These are phyloP conservation scores for Claviceps citrina DNA, from an alignment of 2,329 filamentous ascomycete genomes.

Conservation along the genomic window DNA sequence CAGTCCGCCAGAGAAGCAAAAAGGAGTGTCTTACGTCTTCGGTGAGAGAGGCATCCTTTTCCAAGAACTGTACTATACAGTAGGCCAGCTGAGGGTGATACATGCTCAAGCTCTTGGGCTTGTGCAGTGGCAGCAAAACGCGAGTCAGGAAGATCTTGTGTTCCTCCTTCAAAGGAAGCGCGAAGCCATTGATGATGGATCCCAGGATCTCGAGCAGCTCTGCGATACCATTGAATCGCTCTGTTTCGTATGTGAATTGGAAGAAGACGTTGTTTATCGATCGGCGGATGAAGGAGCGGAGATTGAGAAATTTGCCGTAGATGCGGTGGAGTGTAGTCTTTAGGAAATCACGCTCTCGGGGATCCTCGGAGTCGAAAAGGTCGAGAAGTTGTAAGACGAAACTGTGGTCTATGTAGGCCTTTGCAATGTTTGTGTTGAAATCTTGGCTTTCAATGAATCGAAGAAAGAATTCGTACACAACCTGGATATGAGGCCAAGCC, in stretches of 20 bases:
- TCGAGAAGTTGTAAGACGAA: slow-evolving; percentile 96
- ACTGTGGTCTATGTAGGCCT: slow-evolving; percentile 95
- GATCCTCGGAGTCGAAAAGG: slow-evolving; percentile 95
- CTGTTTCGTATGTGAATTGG: slow-evolving; percentile 97
- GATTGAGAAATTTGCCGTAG: slow-evolving; percentile 96
- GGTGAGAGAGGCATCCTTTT: slow-evolving; percentile 91
- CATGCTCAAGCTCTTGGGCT: slow-evolving; percentile 98
- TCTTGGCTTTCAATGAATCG: slow-evolving; percentile 98
- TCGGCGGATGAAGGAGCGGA: slow-evolving; percentile 89
- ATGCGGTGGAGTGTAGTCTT: slow-evolving; percentile 97
- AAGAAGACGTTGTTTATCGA: slow-evolving; percentile 99
- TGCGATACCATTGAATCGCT: slow-evolving; percentile 95
- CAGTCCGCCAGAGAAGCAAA: neutral
- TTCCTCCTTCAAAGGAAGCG: slow-evolving; percentile 89
- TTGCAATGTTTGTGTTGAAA: slow-evolving; percentile 99
- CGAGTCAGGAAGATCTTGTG: slow-evolving; percentile 95
- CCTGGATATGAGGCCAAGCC: slow-evolving; percentile 97
- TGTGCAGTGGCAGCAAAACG: slow-evolving; percentile 85
- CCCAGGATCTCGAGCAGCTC: slow-evolving; percentile 92
- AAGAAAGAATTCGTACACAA: slow-evolving; percentile 98
- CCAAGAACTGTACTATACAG: slow-evolving; percentile 95
- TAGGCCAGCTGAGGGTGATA: slow-evolving; percentile 97
- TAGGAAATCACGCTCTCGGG: slow-evolving; percentile 87
- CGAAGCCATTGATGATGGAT: slow-evolving; percentile 98
- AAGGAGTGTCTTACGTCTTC: slow-evolving; percentile 54